A percentile compares a stretch with the other conserved stretches of the same genome.
These are phyloP conservation scores for Cucumis variabilis DNA, from an alignment of 331 rosid species.

Conservation along the genomic window DNA sequence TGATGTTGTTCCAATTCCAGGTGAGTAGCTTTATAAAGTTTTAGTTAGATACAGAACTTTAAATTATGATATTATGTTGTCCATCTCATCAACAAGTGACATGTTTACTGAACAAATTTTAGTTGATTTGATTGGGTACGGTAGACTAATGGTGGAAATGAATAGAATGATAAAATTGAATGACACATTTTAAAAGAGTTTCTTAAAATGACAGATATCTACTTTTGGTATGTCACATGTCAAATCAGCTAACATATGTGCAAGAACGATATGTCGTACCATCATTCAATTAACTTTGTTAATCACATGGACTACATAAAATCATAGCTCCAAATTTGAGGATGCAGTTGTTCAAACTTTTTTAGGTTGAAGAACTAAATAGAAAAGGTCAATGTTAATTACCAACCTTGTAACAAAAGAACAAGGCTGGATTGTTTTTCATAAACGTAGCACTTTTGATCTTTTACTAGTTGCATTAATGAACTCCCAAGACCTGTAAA, in stretches of 20 bases:
- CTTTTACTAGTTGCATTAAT: not conserved
- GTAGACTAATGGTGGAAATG: not conserved
- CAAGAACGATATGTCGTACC: not conserved
- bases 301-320: not conserved
- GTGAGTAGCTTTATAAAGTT: slow-evolving; percentile 34
- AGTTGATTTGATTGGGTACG: not conserved
- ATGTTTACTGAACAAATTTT: not conserved
- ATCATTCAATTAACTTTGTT: not conserved
- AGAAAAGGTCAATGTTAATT: too few relatives aligned
- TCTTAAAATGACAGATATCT: not conserved
- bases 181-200: not conserved
- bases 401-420: too few relatives aligned
- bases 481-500: not conserved
- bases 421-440: not conserved
- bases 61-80: not conserved
- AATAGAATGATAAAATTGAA: not conserved
- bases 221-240: not conserved
- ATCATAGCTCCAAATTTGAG: not conserved
- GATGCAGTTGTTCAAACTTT: not conserved
- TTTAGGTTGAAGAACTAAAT: not conserved
- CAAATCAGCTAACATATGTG: not conserved
- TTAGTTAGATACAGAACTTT: not conserved
- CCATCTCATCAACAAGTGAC: not conserved
- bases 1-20: slow-evolving; percentile 73
- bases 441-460: not conserved